Percentiles rank a stretch among this genome's conserved stretches.
Evolutionary conservation across 441 rosid genomes (phyloP).

Genomic region (Croton laevigatus): DNA sequence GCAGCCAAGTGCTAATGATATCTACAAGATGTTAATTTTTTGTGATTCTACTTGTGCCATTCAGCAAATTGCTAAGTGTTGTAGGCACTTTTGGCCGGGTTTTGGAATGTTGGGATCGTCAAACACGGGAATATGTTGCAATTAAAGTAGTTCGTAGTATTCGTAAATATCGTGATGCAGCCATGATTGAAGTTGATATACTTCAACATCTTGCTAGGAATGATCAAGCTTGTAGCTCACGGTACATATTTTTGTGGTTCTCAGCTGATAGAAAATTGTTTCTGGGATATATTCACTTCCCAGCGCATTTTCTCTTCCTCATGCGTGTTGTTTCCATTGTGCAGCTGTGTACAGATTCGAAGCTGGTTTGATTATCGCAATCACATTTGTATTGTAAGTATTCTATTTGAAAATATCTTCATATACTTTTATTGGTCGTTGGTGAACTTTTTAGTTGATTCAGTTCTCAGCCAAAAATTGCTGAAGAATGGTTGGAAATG

Average conservation of each 20-base stretch:
- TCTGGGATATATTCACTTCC: background rate
- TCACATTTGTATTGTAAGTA: conserved; percentile 82
- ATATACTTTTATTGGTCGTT: background rate
- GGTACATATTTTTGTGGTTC: conserved; percentile 39
- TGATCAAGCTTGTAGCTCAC: conserved; percentile 45
- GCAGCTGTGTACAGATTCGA: conserved; percentile 75
- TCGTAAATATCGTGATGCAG: conserved; percentile 73
- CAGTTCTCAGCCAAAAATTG: conserved; percentile 1
- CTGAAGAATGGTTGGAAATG: conserved; percentile 6
- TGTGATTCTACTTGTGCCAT: conserved; percentile 62
- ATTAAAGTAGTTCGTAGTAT: conserved; percentile 74
- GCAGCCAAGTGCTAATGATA: conserved; percentile 58
- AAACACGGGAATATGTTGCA: conserved; percentile 68
- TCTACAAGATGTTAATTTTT: conserved; percentile 54
- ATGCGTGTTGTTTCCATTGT: conserved; percentile 28
- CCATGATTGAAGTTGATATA: conserved; percentile 73
- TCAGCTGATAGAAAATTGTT: conserved; percentile 23
- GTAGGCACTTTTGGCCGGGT: conserved; percentile 97
- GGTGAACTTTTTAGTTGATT: conserved; percentile 4
- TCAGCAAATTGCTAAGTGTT: conserved; percentile 76
- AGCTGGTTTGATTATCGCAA: conserved; percentile 84
- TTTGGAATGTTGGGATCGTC: conserved; percentile 93
- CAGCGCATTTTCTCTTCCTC: conserved; percentile 3
- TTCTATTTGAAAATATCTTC: conserved; percentile 21
- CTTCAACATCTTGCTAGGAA: conserved; percentile 63